Evolutionary conservation across 352 stramenopile species (phyloP).

Genomic region (Globisporangium abappressorium): DNA sequence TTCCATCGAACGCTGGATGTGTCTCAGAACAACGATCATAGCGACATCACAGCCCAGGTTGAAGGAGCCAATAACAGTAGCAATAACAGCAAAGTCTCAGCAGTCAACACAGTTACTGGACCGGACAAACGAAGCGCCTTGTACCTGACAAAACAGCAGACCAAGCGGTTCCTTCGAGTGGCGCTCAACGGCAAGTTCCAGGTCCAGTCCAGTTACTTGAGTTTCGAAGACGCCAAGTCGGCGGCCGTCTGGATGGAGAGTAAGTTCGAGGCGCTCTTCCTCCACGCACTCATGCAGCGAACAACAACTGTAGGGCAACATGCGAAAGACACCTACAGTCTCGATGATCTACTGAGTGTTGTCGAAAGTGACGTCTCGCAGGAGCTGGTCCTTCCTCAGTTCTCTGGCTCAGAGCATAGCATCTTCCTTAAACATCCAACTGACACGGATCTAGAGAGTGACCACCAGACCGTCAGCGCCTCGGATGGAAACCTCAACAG

Average conservation of each 20-base stretch:
- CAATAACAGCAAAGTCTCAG: not conserved
- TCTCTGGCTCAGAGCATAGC: constrained; percentile 5
- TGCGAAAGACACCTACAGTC: constrained; percentile 20
- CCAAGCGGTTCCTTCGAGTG: constrained; percentile 41
- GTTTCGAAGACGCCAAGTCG: constrained; percentile 7
- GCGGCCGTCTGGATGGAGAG: constrained; percentile 32
- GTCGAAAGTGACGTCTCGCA: constrained; percentile 21
- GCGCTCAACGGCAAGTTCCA: constrained; percentile 39
- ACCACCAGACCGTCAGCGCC: not conserved
- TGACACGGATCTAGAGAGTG: too few relatives aligned
- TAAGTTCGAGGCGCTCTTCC: constrained; percentile 35
- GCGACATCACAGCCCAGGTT: not conserved
- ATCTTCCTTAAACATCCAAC: constrained; percentile 2
- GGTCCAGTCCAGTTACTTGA: not conserved
- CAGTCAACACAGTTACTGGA: not conserved
- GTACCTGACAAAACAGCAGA: constrained; percentile 38
- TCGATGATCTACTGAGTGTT: constrained; percentile 29
- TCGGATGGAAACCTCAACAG: not conserved
- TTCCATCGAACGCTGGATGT: constrained; percentile 25
- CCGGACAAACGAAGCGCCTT: not conserved
- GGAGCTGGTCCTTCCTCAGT: constrained; percentile 23
- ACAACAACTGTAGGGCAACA: not conserved
- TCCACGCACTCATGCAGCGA: constrained; percentile 19
- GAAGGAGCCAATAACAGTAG: not conserved
- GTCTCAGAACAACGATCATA: not conserved